phyloP scores from a whole-genome alignment of 495 filamentous ascomycete genomes.

The Xylaria acuta region DNA sequence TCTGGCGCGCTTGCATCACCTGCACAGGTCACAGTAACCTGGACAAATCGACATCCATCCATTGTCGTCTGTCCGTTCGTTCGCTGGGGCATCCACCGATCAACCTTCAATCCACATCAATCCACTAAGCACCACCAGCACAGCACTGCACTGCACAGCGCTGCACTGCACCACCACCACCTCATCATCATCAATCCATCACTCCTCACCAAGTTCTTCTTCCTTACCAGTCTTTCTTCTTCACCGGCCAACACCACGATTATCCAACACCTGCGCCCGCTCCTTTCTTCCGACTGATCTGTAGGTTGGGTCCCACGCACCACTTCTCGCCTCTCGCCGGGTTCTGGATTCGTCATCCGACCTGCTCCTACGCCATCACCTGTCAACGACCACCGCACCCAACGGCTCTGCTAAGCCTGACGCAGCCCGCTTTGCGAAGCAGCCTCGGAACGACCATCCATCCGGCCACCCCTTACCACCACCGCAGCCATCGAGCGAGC shows the following conservation, averaged over 20 bases:
- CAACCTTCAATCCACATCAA: slow-evolving; percentile 8
- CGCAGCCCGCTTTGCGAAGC: slow-evolving; percentile 43
- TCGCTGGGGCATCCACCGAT: slow-evolving; percentile 9
- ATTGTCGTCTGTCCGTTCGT: slow-evolving; percentile 13
- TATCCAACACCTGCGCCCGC: not conserved
- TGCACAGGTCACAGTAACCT: not conserved
- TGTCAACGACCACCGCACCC: slow-evolving; percentile 3
- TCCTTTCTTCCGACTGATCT: not conserved
- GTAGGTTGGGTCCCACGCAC: slow-evolving; percentile 16
- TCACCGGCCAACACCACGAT: not conserved
- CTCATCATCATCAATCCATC: slow-evolving; percentile 22
- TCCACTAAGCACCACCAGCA: not conserved
- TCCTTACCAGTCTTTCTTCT: not conserved
- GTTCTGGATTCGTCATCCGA: slow-evolving; percentile 22
- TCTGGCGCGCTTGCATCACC: slow-evolving; percentile 20
- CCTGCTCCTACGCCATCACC: slow-evolving; percentile 2
- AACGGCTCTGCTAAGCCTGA: slow-evolving; percentile 19
- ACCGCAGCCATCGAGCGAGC: slow-evolving; percentile 32
- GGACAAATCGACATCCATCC: slow-evolving; percentile 19
- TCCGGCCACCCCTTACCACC: slow-evolving; percentile 14
- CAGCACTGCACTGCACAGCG: slow-evolving; percentile 7
- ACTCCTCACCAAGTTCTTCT: not conserved
- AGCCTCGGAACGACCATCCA: slow-evolving; percentile 29
- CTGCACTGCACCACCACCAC: not conserved
- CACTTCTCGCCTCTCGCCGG: not conserved